Conservation (phyloP, 1,284 basidiomycete species). For the Pyrrhoderma lamaoense region DNA sequence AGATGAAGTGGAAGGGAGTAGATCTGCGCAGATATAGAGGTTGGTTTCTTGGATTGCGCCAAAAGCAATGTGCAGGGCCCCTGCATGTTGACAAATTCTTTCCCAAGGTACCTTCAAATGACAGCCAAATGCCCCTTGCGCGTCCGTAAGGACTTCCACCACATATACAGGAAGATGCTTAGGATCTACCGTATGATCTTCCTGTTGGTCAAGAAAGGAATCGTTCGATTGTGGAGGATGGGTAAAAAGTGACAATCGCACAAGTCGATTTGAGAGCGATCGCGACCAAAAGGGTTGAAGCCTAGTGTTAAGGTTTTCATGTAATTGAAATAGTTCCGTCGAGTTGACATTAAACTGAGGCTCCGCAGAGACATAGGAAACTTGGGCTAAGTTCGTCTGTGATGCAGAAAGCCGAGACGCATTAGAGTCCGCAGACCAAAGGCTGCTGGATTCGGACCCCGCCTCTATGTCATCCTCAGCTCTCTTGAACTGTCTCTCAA, state of each 20-base stretch:
- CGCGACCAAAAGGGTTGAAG: conserved; percentile 75
- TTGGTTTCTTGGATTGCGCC: conserved; percentile 46
- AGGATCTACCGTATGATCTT: conserved; percentile 31
- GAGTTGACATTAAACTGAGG: conserved; percentile 15
- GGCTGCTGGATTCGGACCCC: conserved; percentile 13
- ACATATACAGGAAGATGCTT: conserved; percentile 30
- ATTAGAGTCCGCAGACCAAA: conserved; percentile 2
- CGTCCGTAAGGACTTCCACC: conserved; percentile 45
- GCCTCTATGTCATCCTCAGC: conserved; percentile 19
- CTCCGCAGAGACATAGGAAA: conserved; percentile 10
- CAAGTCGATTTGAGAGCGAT: conserved; percentile 48
- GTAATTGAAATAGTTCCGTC: conserved; percentile 45
- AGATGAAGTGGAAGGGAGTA: conserved; percentile 32
- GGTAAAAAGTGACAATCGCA: conserved; percentile 50
- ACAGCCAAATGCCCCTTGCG: conserved; percentile 67
- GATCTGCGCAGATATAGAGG: conserved; percentile 46
- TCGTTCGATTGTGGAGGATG: conserved; percentile 2
- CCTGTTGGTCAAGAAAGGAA: background rate
- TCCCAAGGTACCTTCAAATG: conserved; percentile 62
- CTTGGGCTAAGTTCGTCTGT: background rate
- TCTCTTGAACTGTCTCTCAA: conserved; percentile 39
- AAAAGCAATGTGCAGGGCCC: conserved; percentile 49
- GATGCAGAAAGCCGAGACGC: background rate
- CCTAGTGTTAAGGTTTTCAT: conserved; percentile 67
- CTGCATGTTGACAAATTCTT: conserved; percentile 53